Evolutionary conservation across 495 filamentous ascomycete species (phyloP), one percentile per base, ranked within the genome.

Genomic region (Penicillium tannophilum): DNA sequence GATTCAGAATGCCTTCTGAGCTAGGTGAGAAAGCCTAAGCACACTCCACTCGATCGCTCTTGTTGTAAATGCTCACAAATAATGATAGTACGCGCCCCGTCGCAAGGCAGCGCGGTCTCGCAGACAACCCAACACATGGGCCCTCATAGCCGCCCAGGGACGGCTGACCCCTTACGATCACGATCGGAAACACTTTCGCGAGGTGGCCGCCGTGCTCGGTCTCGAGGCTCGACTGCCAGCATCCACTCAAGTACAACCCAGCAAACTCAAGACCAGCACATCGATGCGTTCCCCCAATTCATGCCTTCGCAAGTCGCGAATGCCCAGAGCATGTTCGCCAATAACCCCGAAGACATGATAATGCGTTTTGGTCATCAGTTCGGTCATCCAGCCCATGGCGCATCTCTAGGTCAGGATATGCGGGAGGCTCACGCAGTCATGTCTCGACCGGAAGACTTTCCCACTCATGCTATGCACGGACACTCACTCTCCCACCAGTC

Each of bases 141-240:
- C 36, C 68, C 72, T 16, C 72, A 64, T 36, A 80, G 76, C 60
- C 76, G 77, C 33, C 77, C 77, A 30, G 76, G 76, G 23, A 79
- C 76, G 10, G 77, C 75, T 9, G 77, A 80, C 61, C 74, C 74
- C 20, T 63, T 76, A 64, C 70, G 86, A 58, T 80, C 82, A 49
- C 82, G 86, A 17, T 88, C 86, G 3, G 84, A 80, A 67, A 86
- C 83, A 19, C 77, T 77, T 30, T 88, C 86, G 2, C 79, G 79
- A 50, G 82, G 84, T 56, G 81, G 80, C 65, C 88, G 85, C 66
- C 83, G 90, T 45, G 83, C 89, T 53, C 78, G 85, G 33, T 96
- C 92, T 30, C 80, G 90, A 74, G 91, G 88, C 41, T 97, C 92
- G 45, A 94, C 91, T 5, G 86, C 90, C n/a, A 93, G 90, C 52